Base-by-base conservation (phyloP, 1,284 basidiomycete genomes). In the Pterulicium gracile region DNA sequence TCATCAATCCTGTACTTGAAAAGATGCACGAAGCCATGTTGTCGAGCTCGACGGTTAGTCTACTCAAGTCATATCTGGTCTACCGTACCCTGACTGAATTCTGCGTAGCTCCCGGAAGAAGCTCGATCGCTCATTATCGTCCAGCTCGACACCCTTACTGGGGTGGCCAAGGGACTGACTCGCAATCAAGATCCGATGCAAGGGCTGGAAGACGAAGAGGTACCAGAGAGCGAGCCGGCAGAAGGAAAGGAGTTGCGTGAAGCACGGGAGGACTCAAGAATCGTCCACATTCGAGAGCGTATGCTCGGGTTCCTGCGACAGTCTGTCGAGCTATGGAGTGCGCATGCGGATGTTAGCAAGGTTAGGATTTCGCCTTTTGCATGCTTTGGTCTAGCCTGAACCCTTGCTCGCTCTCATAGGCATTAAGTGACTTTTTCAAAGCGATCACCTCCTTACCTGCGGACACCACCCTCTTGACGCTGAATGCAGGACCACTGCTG, bases 121-220 rank as follows among this genome's bases (percentile, higher is more conserved):
- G 76, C 83, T 1, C 75, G 77, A 3, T 58, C 62, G 0, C 55
- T 77, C 2, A 74, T 74, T 0, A 75, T 86, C 21, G 68, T 77
- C 13, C 84, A 89, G 52, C 70, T 93, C 3, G 80, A 87, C 54
- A 84, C 82, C 0, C 67, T 95, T 14, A 76, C 87, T 0, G 89
- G 89, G 5, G 79, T 90, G 27, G 84, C 88, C 4, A 86, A 84
- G 50, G 91, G 91, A 1, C 70, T 94, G 5, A 89, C 91, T 0
- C 76, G 84, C 5, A 76, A 76, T 0, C 73, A 75, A 3, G 90
- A 92, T 56, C 73, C 79, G 39, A 62, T 84, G 45, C 68, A 80
- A 15, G 74, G 78, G 36, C 71, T 79, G 3, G 80, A 82, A 43
- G 79, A 78, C 27, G 71, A 72, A 17, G 66, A 70, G 0, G 71